Base-by-base conservation (phyloP, 2,329 filamentous ascomycete species). In the Aspergillus fijiensis region DNA sequence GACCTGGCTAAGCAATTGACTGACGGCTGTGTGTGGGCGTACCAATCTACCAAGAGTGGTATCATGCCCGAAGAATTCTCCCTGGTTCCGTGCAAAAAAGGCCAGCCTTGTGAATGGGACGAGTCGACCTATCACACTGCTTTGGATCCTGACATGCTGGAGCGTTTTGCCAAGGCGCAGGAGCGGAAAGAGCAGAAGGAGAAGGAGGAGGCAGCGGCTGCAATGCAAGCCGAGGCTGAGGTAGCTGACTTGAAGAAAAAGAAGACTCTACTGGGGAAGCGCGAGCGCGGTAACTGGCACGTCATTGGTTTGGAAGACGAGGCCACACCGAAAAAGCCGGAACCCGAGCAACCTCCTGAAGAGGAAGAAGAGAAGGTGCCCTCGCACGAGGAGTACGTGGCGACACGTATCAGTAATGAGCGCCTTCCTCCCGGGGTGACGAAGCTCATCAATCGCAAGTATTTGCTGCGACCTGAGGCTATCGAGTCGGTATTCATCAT, bases 401-500 rank as follows among this genome's bases (percentile, higher is more conserved):
- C 71, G 33, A 65, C 65, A 39, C 73, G 70, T 52, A 77, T 82
- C 57, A 68, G 72, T n/a, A 73, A 77, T 51, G 76, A 80, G 59
- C 77, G 76, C 47, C 69, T 81, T 31, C 78, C 79, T 12, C 67
- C 72, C 14, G 79, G 79, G 5, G 74, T 81, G 63, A 74, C 74
- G 10, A 71, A 71, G 33, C 75, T 81, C 45, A 63, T 65, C 1
- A 68, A 68, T 11, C 69, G 74, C 3, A 70, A 76, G 58, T 81
- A 79, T 63, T 71, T 76, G 33, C 66, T 81, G 71, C 70, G 78
- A 7, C 90, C 90, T 21, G 90, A 94, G 76, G 90, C 90, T 2
- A 91, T 94, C 57, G 90, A 94, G 77, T 89, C 87, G 14, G 85
- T 95, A 4, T 94, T 91, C 74, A 84, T 91, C 70, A 85, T 94